These are phyloP conservation scores for Lasiosphaeria miniovina DNA, from an alignment of 495 filamentous ascomycete species.

Conservation along the genomic window DNA sequence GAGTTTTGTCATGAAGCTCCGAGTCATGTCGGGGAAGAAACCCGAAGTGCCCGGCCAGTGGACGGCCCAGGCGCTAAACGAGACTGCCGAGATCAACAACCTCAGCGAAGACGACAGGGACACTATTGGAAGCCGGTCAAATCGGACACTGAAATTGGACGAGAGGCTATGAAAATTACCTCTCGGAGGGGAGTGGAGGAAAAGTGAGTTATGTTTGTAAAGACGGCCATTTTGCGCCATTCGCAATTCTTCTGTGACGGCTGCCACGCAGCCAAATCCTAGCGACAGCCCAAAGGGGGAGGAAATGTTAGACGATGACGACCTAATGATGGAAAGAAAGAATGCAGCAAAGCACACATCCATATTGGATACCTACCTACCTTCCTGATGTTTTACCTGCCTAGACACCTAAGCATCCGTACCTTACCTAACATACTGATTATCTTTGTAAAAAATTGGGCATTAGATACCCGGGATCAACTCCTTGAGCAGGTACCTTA, in stretches of 20 bases:
- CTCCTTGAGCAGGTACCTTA: neutral
- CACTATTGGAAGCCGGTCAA: conserved; percentile 27
- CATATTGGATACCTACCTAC: too few species aligned
- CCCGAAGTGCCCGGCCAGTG: conserved; percentile 35
- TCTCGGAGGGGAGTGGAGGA: neutral
- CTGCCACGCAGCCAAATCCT: too few species aligned
- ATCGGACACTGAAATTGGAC: conserved; percentile 18
- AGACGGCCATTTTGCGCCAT: too few species aligned
- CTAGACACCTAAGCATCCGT: too few species aligned
- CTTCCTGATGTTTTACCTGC: too few species aligned
- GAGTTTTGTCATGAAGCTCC: conserved; percentile 44
- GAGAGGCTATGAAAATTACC: conserved; percentile 12
- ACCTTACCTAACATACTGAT: too few species aligned
- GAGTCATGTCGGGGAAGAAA: conserved; percentile 57
- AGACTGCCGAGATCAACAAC: conserved; percentile 22
- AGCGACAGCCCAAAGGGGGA: too few species aligned
- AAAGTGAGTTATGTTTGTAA: neutral
- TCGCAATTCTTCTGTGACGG: too few species aligned
- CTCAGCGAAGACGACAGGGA: conserved; percentile 31
- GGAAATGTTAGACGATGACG: too few species aligned
- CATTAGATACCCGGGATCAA: conserved; percentile 14
- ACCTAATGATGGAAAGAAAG: too few species aligned
- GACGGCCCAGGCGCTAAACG: conserved; percentile 23
- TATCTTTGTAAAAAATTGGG: too few species aligned
- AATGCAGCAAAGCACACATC: too few species aligned